These are phyloP conservation scores for Aspergillus aculeatinus DNA, from an alignment of 2,329 filamentous ascomycete genomes.

Conservation along the genomic window DNA sequence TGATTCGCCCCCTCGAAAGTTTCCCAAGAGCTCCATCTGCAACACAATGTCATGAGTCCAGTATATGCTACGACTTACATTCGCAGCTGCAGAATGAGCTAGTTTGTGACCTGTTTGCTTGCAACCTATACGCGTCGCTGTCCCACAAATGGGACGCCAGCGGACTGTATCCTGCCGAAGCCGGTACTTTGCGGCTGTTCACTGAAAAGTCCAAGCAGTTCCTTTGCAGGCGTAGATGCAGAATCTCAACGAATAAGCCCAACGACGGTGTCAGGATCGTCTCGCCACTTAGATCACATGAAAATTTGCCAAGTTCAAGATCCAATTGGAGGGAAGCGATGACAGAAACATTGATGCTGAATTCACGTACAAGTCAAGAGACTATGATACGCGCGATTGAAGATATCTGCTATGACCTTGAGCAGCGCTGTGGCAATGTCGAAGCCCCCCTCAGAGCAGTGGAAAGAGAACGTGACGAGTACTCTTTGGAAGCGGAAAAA, in stretches of 20 bases:
- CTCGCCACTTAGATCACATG: slow-evolving; percentile 11
- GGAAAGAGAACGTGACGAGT: slow-evolving; percentile 31
- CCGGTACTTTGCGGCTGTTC: slow-evolving; percentile 22
- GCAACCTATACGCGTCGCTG: slow-evolving; percentile 24
- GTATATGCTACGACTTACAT: slow-evolving; percentile 21
- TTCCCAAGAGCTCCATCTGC: slow-evolving; percentile 23
- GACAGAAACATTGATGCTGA: slow-evolving; percentile 44
- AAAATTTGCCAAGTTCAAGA: slow-evolving; percentile 26
- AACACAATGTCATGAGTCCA: slow-evolving; percentile 20
- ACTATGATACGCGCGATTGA: slow-evolving; percentile 51
- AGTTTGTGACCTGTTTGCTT: slow-evolving; percentile 25
- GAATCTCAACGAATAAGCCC: slow-evolving; percentile 16
- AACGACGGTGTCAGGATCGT: slow-evolving; percentile 14
- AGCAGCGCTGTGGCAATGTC: slow-evolving; percentile 54
- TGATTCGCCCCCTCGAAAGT: slow-evolving; percentile 18
- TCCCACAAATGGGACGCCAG: slow-evolving; percentile 9
- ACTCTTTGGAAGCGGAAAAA: slow-evolving; percentile 38
- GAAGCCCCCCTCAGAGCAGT: slow-evolving; percentile 54
- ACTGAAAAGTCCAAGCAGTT: slow-evolving; percentile 12
- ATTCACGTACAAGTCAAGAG: slow-evolving; percentile 47
- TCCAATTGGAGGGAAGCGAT: slow-evolving; percentile 53
- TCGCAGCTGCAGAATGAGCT: slow-evolving; percentile 25
- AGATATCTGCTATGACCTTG: slow-evolving; percentile 56
- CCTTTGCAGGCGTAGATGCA: slow-evolving; percentile 12
- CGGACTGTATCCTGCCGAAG: slow-evolving; percentile 2